Percentiles rank a stretch among this genome's conserved stretches.
phyloP scores from a whole-genome alignment of 306 rosid genomes.

The Rosa chinensis region DNA sequence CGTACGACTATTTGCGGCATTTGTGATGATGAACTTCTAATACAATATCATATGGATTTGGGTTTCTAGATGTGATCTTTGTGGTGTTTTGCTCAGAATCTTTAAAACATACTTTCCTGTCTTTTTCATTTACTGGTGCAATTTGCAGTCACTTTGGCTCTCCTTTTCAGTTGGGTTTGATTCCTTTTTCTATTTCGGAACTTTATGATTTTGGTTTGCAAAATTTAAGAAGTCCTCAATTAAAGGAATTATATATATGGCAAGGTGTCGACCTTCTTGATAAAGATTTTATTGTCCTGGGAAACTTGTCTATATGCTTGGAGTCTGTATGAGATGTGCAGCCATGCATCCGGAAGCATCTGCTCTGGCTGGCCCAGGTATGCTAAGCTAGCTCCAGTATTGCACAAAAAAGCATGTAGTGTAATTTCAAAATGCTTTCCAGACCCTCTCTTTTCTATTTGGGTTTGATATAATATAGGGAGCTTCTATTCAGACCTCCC shows the following conservation, averaged over 20 bases:
- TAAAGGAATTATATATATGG: no score
- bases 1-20: no score
- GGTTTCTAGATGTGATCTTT: not conserved
- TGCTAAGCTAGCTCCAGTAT: constrained; percentile 73
- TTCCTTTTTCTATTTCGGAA: no score
- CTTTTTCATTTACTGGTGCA: no score
- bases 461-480: no score
- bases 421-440: not conserved
- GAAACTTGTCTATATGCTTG: constrained; percentile 84
- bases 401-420: not conserved
- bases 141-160: no score
- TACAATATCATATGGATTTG: no score
- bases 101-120: no score
- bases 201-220: not conserved
- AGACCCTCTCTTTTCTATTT: not conserved
- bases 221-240: no score
- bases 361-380: constrained; percentile 68
- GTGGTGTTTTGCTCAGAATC: not conserved
- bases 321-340: constrained; percentile 91
- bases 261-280: constrained; percentile 86
- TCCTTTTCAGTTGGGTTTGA: no score
- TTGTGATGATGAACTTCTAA: no score
- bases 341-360: constrained; percentile 96
- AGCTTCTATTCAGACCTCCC: no score
- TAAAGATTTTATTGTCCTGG: constrained; percentile 87